These are phyloP conservation scores for Mortierella sp. DNA, from an alignment of 371 early-diverging fungal species.

Conservation along the genomic window DNA sequence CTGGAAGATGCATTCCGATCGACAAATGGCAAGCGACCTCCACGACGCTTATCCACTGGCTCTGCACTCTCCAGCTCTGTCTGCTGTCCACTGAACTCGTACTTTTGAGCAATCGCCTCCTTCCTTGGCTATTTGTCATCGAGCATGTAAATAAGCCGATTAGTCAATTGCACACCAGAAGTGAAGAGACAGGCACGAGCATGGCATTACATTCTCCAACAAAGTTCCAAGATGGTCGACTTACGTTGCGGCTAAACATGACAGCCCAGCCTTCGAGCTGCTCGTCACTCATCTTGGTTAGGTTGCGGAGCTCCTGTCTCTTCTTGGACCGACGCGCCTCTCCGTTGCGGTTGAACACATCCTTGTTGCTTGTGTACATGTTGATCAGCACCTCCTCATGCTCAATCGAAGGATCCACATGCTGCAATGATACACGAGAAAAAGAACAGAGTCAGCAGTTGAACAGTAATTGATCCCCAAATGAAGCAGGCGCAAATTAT, in stretches of 20 bases:
- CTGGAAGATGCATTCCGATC: constrained; percentile 23
- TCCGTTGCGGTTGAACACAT: constrained; percentile 70
- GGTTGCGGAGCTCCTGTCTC: constrained; percentile 69
- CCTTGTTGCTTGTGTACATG: constrained; percentile 63
- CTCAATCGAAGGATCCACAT: constrained; percentile 67
- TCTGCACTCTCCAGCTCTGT: constrained; percentile 28
- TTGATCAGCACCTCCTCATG: constrained; percentile 72
- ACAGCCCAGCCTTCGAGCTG: constrained; percentile 95
- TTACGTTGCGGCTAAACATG: constrained; percentile 88
- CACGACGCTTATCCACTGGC: constrained; percentile 58
- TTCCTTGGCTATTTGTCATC: constrained; percentile 69
- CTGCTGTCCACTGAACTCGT: constrained; percentile 68
- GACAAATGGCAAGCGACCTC: constrained; percentile 37
- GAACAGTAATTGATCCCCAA: no score
- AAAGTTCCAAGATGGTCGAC: constrained; percentile 28
- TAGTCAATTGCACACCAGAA: background rate
- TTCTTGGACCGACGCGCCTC: constrained; percentile 71
- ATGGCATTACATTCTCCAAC: no score
- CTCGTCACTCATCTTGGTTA: constrained; percentile 88
- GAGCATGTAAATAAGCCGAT: background rate
- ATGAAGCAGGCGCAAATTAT: no score
- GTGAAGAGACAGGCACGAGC: no score
- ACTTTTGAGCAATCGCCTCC: constrained; percentile 71
- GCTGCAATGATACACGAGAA: background rate
- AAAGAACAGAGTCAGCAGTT: background rate